Conservation (phyloP, 148 eudicot species). For the Camellia sinensis region DNA sequence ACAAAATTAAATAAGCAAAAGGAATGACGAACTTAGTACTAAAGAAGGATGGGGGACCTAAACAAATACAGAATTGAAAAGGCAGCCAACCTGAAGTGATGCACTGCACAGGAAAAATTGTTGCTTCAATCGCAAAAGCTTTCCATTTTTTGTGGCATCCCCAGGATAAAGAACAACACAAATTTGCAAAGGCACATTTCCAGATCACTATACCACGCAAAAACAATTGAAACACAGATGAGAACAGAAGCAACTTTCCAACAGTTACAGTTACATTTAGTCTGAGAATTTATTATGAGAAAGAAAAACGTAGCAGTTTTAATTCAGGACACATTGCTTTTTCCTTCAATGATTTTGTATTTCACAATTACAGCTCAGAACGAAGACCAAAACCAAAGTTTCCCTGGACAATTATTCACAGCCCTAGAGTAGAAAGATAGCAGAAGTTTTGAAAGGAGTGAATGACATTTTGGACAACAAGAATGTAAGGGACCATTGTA, state of each 20-base stretch:
- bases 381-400: neutral
- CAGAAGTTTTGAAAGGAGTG: neutral
- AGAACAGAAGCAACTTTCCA: neutral
- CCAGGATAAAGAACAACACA: conserved; percentile 98
- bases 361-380: too few species aligned
- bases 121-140: conserved; percentile 88
- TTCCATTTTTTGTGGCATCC: conserved; percentile 91
- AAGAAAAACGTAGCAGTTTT: neutral
- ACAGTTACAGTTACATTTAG: neutral
- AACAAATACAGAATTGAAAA: conserved; percentile 1
- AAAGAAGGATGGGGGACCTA: conserved; percentile 2
- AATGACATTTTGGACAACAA: neutral
- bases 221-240: conserved; percentile 8
- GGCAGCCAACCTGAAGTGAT: conserved; percentile 80
- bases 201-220: neutral
- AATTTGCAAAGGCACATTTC: conserved; percentile 49
- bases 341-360: neutral
- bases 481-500: too few species aligned
- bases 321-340: neutral
- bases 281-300: neutral
- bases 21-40: neutral
- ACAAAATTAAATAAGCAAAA: neutral
- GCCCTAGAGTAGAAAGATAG: neutral
- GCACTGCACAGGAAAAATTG: conserved; percentile 98
- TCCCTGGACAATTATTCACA: neutral